Percentiles rank a stretch among this genome's conserved stretches.
Evolutionary conservation across 2,329 filamentous ascomycete genomes (phyloP).

Genomic region (Sphaerulina vaccinii): DNA sequence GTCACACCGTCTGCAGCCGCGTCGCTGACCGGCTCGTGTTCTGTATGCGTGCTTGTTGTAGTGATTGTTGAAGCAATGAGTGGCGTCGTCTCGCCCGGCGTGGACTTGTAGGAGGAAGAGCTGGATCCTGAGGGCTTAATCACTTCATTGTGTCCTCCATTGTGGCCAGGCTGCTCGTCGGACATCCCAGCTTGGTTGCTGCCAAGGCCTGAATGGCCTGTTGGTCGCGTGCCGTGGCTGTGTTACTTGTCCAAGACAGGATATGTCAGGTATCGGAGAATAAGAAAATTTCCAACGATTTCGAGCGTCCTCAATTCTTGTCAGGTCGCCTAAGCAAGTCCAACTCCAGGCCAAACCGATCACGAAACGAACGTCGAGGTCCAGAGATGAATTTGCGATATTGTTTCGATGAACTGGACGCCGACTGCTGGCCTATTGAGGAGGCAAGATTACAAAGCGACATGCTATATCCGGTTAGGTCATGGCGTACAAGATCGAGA

Average conservation of each 20-base stretch:
- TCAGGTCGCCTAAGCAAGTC: background rate
- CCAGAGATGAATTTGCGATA: too few relatives aligned
- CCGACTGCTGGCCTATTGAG: background rate
- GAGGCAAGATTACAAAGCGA: background rate
- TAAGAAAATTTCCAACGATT: too few relatives aligned
- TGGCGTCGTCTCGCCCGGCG: conserved; percentile 2
- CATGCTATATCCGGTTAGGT: background rate
- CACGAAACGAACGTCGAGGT: too few relatives aligned
- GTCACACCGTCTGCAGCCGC: conserved; percentile 3
- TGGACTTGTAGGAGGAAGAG: background rate
- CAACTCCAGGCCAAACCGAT: too few relatives aligned
- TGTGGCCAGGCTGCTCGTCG: too few relatives aligned
- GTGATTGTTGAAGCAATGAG: conserved; percentile 1
- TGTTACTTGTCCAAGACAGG: too few relatives aligned
- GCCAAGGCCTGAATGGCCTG: background rate
- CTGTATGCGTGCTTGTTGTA: background rate
- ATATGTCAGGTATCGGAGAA: too few relatives aligned
- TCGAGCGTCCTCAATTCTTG: too few relatives aligned
- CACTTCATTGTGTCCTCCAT: too few relatives aligned
- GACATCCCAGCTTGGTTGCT: conserved; percentile 1
- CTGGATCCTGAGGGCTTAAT: background rate
- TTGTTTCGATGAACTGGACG: background rate
- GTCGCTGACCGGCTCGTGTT: background rate
- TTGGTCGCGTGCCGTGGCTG: background rate
- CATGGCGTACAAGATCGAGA: background rate